These are phyloP conservation scores for Gracilaria caudata DNA, from an alignment of 23 red algal genomes.

Conservation along the genomic window DNA sequence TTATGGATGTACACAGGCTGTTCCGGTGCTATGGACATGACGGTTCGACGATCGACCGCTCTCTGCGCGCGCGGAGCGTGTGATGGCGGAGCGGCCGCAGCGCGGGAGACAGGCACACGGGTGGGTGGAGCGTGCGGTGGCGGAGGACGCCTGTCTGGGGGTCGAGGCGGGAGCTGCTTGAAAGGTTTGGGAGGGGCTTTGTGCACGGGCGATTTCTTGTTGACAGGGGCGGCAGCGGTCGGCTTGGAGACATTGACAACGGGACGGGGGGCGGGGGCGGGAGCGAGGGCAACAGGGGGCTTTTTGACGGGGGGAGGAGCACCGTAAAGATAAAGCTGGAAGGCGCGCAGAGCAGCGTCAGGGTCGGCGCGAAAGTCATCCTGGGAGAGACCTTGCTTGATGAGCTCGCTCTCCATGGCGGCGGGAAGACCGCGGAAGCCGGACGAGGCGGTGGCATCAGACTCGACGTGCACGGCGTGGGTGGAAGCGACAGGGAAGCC, in stretches of 20 bases:
- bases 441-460: conserved; percentile 31
- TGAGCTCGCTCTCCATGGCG: conserved; percentile 53
- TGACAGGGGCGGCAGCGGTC: background rate
- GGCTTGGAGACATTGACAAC: background rate
- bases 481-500: conserved; percentile 60
- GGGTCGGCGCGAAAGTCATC: conserved; percentile 53
- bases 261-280: background rate
- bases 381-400: conserved; percentile 30
- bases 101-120: background rate
- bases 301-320: conserved; percentile 37
- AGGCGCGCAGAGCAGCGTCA: conserved; percentile 60
- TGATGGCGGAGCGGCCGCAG: background rate
- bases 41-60: conserved; percentile 3
- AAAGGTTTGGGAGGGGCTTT: background rate
- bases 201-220: conserved; percentile 8
- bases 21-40: conserved; percentile 71
- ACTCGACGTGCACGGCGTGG: conserved; percentile 61
- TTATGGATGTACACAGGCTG: conserved; percentile 81
- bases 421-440: conserved; percentile 60
- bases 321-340: conserved; percentile 68
- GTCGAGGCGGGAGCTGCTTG: conserved; percentile 29
- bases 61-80: background rate
- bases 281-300: background rate
- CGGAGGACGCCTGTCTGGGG: conserved; percentile 12
- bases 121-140: conserved; percentile 10